phyloP scores from a whole-genome alignment of 306 rosid species.

The Lathyrus tuberosus region DNA sequence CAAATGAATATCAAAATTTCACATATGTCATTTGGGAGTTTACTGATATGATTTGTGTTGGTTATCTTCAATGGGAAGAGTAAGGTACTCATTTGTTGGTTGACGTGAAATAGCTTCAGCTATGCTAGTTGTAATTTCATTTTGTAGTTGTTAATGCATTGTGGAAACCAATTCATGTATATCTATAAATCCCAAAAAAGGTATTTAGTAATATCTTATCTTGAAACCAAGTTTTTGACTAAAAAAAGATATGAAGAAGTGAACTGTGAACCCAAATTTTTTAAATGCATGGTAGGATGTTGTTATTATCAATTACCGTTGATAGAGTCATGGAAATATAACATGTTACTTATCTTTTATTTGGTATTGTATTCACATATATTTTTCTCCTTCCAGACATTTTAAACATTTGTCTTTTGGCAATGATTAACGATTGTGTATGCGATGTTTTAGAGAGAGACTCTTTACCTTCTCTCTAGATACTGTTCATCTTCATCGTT shows the following conservation, averaged over 20 bases:
- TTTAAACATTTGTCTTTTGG: constrained; percentile 19
- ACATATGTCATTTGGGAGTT: constrained; percentile 12
- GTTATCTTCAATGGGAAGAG: constrained; percentile 66
- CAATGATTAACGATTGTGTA: constrained; percentile 24
- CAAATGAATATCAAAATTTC: neutral
- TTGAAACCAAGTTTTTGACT: constrained; percentile 23
- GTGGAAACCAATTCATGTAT: neutral
- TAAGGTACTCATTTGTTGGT: constrained; percentile 61
- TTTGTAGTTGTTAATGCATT: constrained; percentile 27
- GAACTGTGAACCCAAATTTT: constrained; percentile 20
- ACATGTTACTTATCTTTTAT: constrained; percentile 22
- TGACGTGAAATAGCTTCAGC: constrained; percentile 29
- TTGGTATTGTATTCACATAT: constrained; percentile 20
- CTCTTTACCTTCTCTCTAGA: too few species aligned
- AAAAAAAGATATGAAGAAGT: constrained; percentile 7
- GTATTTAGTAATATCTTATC: constrained; percentile 23
- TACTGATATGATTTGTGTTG: neutral
- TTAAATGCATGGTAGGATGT: constrained; percentile 29
- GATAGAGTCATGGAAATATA: constrained; percentile 27
- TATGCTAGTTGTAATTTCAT: constrained; percentile 33
- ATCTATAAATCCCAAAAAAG: constrained; percentile 15
- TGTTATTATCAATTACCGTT: constrained; percentile 10
- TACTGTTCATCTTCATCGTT: too few species aligned
- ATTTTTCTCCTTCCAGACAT: constrained; percentile 23
- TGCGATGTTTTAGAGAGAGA: too few species aligned